These are phyloP conservation scores for Phytophthora hibernalis DNA, from an alignment of 352 stramenopile species.

Conservation along the genomic window DNA sequence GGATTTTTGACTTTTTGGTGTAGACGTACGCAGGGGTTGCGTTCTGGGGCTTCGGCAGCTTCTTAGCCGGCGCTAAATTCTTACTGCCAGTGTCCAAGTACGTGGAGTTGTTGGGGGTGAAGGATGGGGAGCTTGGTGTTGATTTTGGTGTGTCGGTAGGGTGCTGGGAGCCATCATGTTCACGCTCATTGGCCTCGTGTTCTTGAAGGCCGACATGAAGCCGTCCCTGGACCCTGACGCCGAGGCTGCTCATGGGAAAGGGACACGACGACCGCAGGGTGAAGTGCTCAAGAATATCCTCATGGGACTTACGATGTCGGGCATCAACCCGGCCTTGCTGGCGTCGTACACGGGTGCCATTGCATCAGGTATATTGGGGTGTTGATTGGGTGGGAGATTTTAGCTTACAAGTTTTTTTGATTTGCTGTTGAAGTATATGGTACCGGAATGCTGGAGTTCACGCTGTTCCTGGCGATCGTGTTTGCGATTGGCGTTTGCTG, in stretches of 20 bases:
- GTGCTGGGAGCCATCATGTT: slow-evolving; percentile 89
- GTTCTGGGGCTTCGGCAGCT: slow-evolving; percentile 92
- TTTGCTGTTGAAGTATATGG: slow-evolving; percentile 70
- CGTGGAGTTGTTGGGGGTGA: slow-evolving; percentile 18
- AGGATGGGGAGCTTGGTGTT: neutral
- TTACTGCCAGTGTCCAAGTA: slow-evolving; percentile 89
- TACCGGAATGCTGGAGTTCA: slow-evolving; percentile 89
- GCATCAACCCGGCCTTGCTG: slow-evolving; percentile 85
- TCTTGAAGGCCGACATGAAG: slow-evolving; percentile 84
- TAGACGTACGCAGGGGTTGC: slow-evolving; percentile 89
- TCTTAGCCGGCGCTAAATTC: slow-evolving; percentile 85
- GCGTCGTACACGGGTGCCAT: slow-evolving; percentile 90
- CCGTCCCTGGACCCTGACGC: slow-evolving; percentile 71
- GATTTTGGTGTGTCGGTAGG: slow-evolving; percentile 34
- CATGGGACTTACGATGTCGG: slow-evolving; percentile 89
- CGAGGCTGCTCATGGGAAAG: slow-evolving; percentile 59
- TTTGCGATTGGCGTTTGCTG: slow-evolving; percentile 86
- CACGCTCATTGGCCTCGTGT: slow-evolving; percentile 80
- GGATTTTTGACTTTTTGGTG: slow-evolving; percentile 15
- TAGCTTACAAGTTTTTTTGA: neutral
- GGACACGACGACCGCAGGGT: slow-evolving; percentile 53
- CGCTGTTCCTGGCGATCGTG: slow-evolving; percentile 82
- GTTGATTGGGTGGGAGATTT: neutral
- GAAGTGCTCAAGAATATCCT: slow-evolving; percentile 86
- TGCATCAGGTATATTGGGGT: slow-evolving; percentile 62